Conservation (phyloP, 805 yeast species). For the Sugiyamaella mastotermitis region DNA sequence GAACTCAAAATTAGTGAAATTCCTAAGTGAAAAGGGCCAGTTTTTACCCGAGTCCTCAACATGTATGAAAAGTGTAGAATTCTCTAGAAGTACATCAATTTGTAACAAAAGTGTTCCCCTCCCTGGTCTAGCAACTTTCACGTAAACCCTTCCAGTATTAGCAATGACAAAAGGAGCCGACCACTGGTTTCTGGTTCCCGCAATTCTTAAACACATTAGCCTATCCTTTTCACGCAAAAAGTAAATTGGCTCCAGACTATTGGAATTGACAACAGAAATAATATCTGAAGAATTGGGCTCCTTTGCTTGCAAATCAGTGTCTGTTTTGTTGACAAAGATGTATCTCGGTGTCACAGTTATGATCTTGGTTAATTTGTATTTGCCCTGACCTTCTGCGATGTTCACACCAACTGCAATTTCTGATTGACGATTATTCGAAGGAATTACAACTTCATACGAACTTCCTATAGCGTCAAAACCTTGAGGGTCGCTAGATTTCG, state of each 20-base stretch:
- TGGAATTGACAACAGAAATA: slow-evolving; percentile 20
- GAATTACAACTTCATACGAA: slow-evolving; percentile 47
- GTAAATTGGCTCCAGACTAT: slow-evolving; percentile 33
- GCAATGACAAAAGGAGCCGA: slow-evolving; percentile 82
- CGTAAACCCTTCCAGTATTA: slow-evolving; percentile 75
- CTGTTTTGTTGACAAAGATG: slow-evolving; percentile 58
- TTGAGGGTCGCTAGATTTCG: slow-evolving; percentile 64
- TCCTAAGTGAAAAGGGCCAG: slow-evolving; percentile 93
- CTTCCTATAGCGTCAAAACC: slow-evolving; percentile 92
- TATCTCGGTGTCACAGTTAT: slow-evolving; percentile 80
- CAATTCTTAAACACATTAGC: slow-evolving; percentile 54
- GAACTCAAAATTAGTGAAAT: slow-evolving; percentile 84
- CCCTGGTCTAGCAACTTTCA: slow-evolving; percentile 61
- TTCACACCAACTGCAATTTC: slow-evolving; percentile 75
- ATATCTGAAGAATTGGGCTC: slow-evolving; percentile 60
- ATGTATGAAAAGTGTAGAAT: slow-evolving; percentile 74
- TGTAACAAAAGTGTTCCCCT: slow-evolving; percentile 56
- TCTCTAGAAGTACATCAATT: slow-evolving; percentile 70
- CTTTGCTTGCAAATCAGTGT: slow-evolving; percentile 50
- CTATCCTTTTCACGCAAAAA: slow-evolving; percentile 48
- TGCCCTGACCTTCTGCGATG: slow-evolving; percentile 74
- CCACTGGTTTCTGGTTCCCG: slow-evolving; percentile 59
- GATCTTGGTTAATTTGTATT: slow-evolving; percentile 68
- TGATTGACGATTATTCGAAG: slow-evolving; percentile 26
- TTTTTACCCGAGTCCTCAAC: slow-evolving; percentile 62